Base-by-base conservation (phyloP, 257 asterid species). In the Salvia rosmarinus region DNA sequence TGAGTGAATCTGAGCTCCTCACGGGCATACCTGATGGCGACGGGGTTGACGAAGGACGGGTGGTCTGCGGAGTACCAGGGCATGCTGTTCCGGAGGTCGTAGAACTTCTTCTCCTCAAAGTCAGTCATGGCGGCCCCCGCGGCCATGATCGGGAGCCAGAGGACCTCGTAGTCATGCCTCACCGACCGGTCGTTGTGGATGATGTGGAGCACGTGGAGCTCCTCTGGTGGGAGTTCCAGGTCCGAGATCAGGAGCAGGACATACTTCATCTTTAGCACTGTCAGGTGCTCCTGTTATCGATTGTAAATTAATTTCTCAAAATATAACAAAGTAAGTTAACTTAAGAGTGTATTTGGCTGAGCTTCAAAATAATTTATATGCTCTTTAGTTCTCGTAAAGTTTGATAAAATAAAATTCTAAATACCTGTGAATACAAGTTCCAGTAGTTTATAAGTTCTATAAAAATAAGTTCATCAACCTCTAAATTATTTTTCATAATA, bases 1-100 rank as follows among this genome's bases (percentile, higher is more conserved):
- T 89, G 90, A 8, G 46, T 69, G 78, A 88, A 89, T 0, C 62
- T 77, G 86, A 96, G 90, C 21, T 68, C 76, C 47, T 89, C 92
- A 12, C 73, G 79, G 64, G 87, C 79, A 78, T 85, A 93, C 63
- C 91, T 72, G 9, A 81, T 56, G 49, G 85, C 90, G 0, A 87
- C 96, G 0, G 87, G 90, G 71, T 86, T 93, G 0, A 89, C 77
- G 74, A 83, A 14, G 0, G 80, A 67, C n/a, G 97, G 92, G 49
- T 91, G 87, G 19, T 88, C 90, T 14, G 85, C 91, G 0, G 98
- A 86, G 70, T 79, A 85, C 97, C 98, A 93, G 0, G 97, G 97
- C 97, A 89, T 90, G n/a, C 57, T 62, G 73, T 78, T 82, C 0
- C 92, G 85, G 8, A 84, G 73, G 16, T 77, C 71, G 46, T 80